A percentile compares a stretch with the other conserved stretches of the same genome.
Conservation (phyloP, 2,329 filamentous ascomycete genomes). For the Cadophora sp. region DNA sequence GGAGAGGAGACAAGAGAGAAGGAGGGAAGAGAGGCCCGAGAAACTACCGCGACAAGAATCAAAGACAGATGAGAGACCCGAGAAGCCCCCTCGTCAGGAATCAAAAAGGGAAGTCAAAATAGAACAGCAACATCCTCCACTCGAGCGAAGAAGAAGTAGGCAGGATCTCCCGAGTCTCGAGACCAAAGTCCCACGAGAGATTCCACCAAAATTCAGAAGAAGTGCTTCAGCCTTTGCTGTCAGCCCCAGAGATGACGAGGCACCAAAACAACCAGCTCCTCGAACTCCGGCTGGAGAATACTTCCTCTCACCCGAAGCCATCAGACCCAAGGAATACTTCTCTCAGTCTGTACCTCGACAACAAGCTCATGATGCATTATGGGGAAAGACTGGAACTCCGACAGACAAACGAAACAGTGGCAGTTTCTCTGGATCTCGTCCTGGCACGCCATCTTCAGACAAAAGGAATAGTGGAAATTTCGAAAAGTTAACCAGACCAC, state of each 20-base stretch:
- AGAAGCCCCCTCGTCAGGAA: not conserved
- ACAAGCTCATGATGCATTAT: constrained; percentile 45
- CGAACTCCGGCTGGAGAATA: constrained; percentile 46
- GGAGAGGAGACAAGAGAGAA: constrained; percentile 13
- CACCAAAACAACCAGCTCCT: constrained; percentile 40
- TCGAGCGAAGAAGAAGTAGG: constrained; percentile 39
- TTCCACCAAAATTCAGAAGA: constrained; percentile 42
- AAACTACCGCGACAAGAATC: constrained; percentile 14
- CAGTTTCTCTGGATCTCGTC: constrained; percentile 29
- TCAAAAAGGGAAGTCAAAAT: constrained; percentile 22
- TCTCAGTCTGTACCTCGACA: constrained; percentile 47
- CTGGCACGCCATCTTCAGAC: constrained; percentile 34
- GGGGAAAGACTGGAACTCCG: constrained; percentile 40
- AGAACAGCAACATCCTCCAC: constrained; percentile 27
- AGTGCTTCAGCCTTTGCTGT: constrained; percentile 40
- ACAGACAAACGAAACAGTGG: constrained; percentile 41
- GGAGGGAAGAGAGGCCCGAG: constrained; percentile 14
- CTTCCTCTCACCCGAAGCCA: constrained; percentile 56
- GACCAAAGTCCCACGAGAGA: constrained; percentile 43
- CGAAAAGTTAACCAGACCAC: constrained; percentile 39
- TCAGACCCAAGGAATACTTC: constrained; percentile 40
- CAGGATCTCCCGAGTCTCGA: constrained; percentile 45
- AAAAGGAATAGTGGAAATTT: constrained; percentile 34
- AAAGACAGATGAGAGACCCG: constrained; percentile 17
- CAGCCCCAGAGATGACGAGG: constrained; percentile 33